Conservation (phyloP, 2,329 filamentous ascomycete species). For the Rutstroemia sp. region DNA sequence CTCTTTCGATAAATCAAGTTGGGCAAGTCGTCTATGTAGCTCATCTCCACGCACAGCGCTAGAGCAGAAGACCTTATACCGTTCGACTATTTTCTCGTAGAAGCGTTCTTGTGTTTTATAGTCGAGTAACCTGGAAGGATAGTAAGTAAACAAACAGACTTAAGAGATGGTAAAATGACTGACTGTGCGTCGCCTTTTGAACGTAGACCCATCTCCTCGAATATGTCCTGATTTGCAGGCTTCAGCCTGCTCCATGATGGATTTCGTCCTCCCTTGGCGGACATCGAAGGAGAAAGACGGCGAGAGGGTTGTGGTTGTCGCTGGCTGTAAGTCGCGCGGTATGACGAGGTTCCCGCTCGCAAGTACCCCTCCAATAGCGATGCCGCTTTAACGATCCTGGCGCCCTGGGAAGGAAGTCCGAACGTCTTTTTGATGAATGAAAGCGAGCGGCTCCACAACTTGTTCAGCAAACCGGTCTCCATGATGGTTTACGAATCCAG, state of each 20-base stretch:
- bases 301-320: background rate
- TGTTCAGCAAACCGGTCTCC: background rate
- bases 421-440: background rate
- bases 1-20: conserved; percentile 32
- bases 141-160: conserved; percentile 12
- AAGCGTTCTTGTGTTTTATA: conserved; percentile 75
- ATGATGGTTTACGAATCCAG: no score
- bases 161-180: background rate
- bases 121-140: conserved; percentile 55
- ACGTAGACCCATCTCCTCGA: conserved; percentile 76
- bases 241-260: conserved; percentile 63
- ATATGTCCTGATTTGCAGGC: conserved; percentile 64
- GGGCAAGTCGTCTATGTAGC: conserved; percentile 67
- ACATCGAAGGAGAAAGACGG: conserved; percentile 17
- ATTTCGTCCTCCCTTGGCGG: conserved; percentile 29
- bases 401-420: background rate
- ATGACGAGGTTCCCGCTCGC: background rate
- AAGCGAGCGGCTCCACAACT: background rate
- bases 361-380: background rate
- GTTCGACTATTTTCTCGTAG: conserved; percentile 79
- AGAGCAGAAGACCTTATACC: conserved; percentile 86
- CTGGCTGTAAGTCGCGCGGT: background rate
- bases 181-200: conserved; percentile 89
- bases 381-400: background rate
- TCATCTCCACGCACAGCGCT: conserved; percentile 62